phyloP scores from a whole-genome alignment of 225 moss, liverwort and hornwort species.

The Thuidium tamariscinum region DNA sequence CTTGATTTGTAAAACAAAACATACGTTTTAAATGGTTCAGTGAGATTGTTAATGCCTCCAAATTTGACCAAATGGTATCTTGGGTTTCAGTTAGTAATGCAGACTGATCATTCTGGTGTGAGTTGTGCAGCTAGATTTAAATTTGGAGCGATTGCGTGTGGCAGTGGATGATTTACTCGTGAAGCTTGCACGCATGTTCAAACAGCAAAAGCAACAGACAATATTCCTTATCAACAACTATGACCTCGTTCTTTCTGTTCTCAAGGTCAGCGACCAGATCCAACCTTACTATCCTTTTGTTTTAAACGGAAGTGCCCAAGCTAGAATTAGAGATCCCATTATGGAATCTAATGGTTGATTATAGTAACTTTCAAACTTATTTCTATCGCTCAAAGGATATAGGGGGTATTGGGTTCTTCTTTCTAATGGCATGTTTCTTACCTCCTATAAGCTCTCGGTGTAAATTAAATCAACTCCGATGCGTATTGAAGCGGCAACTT shows the following conservation, averaged over 20 bases:
- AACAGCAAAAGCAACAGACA: conserved; percentile 82
- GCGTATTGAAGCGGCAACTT: background rate
- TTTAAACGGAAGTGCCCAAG: background rate
- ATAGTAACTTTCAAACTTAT: background rate
- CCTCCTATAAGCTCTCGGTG: background rate
- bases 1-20: background rate
- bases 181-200: conserved; percentile 89
- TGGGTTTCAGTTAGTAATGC: background rate
- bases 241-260: conserved; percentile 90
- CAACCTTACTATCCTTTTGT: background rate
- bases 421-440: background rate
- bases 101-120: background rate
- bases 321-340: background rate
- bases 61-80: background rate
- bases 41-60: background rate
- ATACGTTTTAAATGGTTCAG: background rate
- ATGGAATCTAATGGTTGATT: background rate
- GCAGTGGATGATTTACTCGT: conserved; percentile 95
- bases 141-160: conserved; percentile 91
- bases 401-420: background rate
- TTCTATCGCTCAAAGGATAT: background rate
- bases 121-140: conserved; percentile 78
- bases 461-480: background rate
- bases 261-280: conserved; percentile 56
- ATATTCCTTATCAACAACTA: conserved; percentile 98